Evolutionary conservation across 805 yeast species (phyloP).

Genomic region (Saturnispora bothae): DNA sequence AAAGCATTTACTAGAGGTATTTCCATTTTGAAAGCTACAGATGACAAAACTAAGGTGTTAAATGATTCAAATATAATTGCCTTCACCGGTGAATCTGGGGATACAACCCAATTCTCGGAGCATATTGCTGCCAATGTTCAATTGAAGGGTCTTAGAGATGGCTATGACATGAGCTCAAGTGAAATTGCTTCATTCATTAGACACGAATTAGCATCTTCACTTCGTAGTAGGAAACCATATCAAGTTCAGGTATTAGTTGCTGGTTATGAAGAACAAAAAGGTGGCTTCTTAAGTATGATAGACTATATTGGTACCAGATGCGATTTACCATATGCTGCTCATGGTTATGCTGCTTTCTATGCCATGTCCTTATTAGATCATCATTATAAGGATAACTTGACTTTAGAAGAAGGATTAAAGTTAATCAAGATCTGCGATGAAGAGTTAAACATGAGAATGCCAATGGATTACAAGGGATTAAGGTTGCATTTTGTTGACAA

Average conservation of each 20-base stretch:
- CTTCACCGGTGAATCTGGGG: constrained; percentile 93
- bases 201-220: constrained; percentile 73
- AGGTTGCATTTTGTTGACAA: constrained; percentile 27
- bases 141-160: constrained; percentile 77
- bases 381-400: constrained; percentile 73
- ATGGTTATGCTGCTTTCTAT: constrained; percentile 97
- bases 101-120: constrained; percentile 91
- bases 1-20: constrained; percentile 89
- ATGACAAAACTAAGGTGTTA: constrained; percentile 68
- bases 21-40: constrained; percentile 64
- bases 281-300: constrained; percentile 66
- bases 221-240: constrained; percentile 91
- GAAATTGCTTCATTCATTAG: constrained; percentile 86
- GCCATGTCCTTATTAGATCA: constrained; percentile 83
- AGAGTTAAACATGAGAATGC: constrained; percentile 79
- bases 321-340: constrained; percentile 92
- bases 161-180: constrained; percentile 67
- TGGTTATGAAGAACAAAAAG: constrained; percentile 54
- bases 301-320: constrained; percentile 91
- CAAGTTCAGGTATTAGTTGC: constrained; percentile 88
- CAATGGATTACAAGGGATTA: constrained; percentile 85
- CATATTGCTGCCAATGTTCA: constrained; percentile 88
- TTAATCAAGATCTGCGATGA: constrained; percentile 62
- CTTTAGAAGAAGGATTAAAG: constrained; percentile 65
- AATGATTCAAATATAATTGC: constrained; percentile 77